These are phyloP conservation scores for Cladorrhinum sp. DNA, from an alignment of 2,329 filamentous ascomycete genomes.

Conservation along the genomic window DNA sequence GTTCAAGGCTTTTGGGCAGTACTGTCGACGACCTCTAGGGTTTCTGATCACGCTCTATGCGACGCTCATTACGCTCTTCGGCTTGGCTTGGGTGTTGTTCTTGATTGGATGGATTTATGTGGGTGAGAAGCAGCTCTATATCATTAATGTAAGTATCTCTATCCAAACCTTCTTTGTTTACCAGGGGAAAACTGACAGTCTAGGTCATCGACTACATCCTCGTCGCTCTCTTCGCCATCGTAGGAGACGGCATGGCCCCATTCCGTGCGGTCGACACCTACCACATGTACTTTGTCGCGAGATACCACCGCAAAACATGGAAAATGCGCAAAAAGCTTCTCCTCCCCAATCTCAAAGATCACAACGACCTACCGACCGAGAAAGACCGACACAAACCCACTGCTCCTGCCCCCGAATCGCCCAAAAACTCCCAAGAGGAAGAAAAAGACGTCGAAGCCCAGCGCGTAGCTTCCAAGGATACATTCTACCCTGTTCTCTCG, in stretches of 20 bases:
- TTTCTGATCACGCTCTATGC: slow-evolving; percentile 84
- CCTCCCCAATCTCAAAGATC: slow-evolving; percentile 62
- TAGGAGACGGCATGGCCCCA: slow-evolving; percentile 68
- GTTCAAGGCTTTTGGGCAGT: slow-evolving; percentile 78
- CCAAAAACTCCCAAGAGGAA: slow-evolving; percentile 26
- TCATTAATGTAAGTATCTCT: slow-evolving; percentile 47
- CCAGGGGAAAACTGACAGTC: neutral
- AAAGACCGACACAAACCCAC: neutral
- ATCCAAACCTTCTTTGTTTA: neutral
- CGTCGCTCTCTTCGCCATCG: slow-evolving; percentile 67
- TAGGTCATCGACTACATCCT: slow-evolving; percentile 65
- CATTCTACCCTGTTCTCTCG: slow-evolving; percentile 58
- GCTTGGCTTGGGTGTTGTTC: slow-evolving; percentile 86
- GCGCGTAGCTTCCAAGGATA: slow-evolving; percentile 41
- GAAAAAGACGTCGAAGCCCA: slow-evolving; percentile 38
- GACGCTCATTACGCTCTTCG: slow-evolving; percentile 77
- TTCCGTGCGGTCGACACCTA: slow-evolving; percentile 82
- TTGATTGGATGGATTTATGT: slow-evolving; percentile 88
- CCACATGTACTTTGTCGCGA: slow-evolving; percentile 79
- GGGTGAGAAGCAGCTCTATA: slow-evolving; percentile 66
- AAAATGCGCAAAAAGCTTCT: slow-evolving; percentile 59
- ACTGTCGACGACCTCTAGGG: slow-evolving; percentile 71
- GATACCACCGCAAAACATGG: slow-evolving; percentile 66
- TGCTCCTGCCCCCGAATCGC: neutral
- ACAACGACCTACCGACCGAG: slow-evolving; percentile 61